Evolutionary conservation across 495 filamentous ascomycete genomes (phyloP), one percentile per base, ranked within the genome.

Genomic region (Hypoxylon lienhwacheense): DNA sequence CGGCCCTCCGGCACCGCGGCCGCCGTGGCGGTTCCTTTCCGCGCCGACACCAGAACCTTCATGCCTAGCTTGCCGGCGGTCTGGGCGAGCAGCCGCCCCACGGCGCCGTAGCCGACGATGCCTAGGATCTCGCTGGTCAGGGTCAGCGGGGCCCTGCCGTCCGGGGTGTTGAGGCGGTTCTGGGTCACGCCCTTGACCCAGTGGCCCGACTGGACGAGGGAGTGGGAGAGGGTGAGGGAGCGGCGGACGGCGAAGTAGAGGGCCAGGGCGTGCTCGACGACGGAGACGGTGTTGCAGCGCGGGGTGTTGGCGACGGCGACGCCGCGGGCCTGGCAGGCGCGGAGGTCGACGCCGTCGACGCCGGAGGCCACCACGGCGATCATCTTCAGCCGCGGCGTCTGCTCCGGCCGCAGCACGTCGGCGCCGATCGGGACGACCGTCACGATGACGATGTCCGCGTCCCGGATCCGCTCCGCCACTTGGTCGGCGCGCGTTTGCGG

Each of bases 231-330:
- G 5, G 74, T 61, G 4, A 81, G 60, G n/a, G 69, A 71, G 34
- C 81, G 68, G 33, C 79, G 68, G 36, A 74, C 63, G 3, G 78
- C 70, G 59, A 81, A 83, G 53, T 81, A 83, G 39, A 82, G 55
- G 16, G 71, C 73, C 11, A 83, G 65, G 0, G 73, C 74, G 65
- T 83, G 79, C 57, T 83, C 80, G n/a, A 70, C 73, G 2, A 83
- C 80, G 7, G 69, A 66, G 14, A 75, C 75, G 7, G 75, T 67
- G 44, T 80, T 82, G 21, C 75, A 73, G 7, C 68, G 68, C 8
- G 78, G 79, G 1, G 71, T 73, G 63, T 80, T 76, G 36, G 62
- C 65, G 0, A 83, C 74, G 0, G 61, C 53, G 39, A 83, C 68
- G 1, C 74, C 73, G 2, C 73, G 68, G 7, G 67, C 69, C 14